Percentiles rank a stretch among this genome's conserved stretches.
Conservation (phyloP, 2,329 filamentous ascomycete genomes). For the Truncatella angustata region DNA sequence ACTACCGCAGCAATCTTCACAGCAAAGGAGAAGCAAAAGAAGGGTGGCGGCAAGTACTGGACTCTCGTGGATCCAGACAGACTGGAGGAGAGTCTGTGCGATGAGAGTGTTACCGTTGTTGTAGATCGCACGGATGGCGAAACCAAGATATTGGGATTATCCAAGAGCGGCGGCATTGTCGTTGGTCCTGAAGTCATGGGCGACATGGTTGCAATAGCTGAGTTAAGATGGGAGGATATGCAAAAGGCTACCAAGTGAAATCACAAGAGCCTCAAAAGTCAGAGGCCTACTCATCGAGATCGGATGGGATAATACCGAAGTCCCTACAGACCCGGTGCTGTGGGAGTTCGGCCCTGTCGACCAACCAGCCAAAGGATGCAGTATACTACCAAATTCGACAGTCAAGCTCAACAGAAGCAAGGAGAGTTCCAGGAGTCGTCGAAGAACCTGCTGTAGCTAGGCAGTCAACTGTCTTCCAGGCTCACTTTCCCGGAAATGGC, state of each 20-base stretch:
- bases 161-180: conserved; percentile 78
- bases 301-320: too few relatives aligned
- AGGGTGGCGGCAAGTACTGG: conserved; percentile 58
- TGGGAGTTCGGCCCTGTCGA: too few relatives aligned
- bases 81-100: conserved; percentile 82
- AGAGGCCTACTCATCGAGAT: too few relatives aligned
- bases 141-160: conserved; percentile 65
- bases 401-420: too few relatives aligned
- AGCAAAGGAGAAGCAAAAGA: conserved; percentile 52
- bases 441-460: too few relatives aligned
- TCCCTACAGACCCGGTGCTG: too few relatives aligned
- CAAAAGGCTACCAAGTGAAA: conserved; percentile 38
- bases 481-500: too few relatives aligned
- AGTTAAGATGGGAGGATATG: conserved; percentile 63
- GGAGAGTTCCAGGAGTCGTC: too few relatives aligned
- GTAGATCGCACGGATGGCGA: conserved; percentile 61
- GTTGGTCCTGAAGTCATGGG: conserved; percentile 64
- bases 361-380: too few relatives aligned
- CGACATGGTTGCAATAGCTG: conserved; percentile 57
- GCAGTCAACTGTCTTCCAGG: too few relatives aligned
- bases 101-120: conserved; percentile 79
- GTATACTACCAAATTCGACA: too few relatives aligned
- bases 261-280: too few relatives aligned
- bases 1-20: conserved; percentile 78
- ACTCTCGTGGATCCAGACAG: conserved; percentile 84